These are phyloP conservation scores for Aleurites moluccanus DNA, from an alignment of 441 rosid genomes.

Conservation along the genomic window DNA sequence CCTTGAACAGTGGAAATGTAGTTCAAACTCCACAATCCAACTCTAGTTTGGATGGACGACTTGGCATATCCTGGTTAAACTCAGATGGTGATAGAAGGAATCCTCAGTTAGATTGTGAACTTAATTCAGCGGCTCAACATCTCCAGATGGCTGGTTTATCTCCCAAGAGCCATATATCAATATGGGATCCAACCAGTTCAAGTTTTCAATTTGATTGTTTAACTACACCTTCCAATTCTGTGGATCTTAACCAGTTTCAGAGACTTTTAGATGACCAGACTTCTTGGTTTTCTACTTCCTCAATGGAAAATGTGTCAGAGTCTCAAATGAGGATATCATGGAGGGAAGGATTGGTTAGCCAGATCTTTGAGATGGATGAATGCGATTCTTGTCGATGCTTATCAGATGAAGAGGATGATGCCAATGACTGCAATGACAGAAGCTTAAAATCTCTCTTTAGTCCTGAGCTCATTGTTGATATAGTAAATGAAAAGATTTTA, in stretches of 20 bases:
- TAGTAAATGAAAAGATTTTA: conserved; percentile 17
- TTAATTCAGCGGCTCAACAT: conserved; percentile 32
- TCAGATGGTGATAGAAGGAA: conserved; percentile 24
- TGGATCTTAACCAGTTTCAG: conserved; percentile 59
- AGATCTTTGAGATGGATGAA: conserved; percentile 63
- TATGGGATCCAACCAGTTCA: conserved; percentile 45
- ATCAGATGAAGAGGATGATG: conserved; percentile 61
- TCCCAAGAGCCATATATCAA: conserved; percentile 40
- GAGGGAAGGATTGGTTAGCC: conserved; percentile 61
- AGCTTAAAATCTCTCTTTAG: conserved; percentile 24
- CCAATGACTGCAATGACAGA: conserved; percentile 19
- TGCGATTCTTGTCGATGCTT: conserved; percentile 60
- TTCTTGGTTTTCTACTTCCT: conserved; percentile 46
- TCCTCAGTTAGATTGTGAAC: conserved; percentile 34
- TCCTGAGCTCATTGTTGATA: conserved; percentile 22
- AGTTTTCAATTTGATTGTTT: conserved; percentile 60
- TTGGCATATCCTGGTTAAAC: conserved; percentile 24
- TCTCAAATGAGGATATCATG: conserved; percentile 60
- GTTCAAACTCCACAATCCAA: conserved; percentile 68
- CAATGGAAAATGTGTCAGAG: conserved; percentile 41
- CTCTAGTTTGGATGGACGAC: conserved; percentile 39
- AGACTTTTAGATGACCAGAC: conserved; percentile 42
- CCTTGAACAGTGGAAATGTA: conserved; percentile 60
- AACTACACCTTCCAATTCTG: conserved; percentile 48
- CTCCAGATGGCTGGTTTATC: conserved; percentile 46